Conservation (phyloP, 768 basidiomycete species). For the Termitomyces heimii region DNA sequence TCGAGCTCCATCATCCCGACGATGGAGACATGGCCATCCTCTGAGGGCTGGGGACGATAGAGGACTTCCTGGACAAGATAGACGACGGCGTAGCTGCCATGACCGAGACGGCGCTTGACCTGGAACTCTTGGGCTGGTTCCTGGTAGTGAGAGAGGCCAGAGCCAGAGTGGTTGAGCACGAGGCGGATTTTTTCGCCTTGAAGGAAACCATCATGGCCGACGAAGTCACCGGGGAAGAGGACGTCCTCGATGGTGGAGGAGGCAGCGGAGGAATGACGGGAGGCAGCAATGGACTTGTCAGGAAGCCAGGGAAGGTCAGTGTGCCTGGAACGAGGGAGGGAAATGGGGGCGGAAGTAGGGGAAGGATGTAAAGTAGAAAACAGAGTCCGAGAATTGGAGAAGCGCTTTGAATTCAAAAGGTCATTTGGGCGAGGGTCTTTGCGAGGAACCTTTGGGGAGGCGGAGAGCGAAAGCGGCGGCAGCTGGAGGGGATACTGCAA, state of each 20-base stretch:
- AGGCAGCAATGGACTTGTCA: slow-evolving; percentile 21
- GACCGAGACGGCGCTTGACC: slow-evolving; percentile 81
- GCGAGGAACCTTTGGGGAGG: slow-evolving; percentile 25
- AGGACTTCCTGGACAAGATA: slow-evolving; percentile 82
- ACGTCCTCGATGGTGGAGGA: slow-evolving; percentile 53
- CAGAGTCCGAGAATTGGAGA: slow-evolving; percentile 28
- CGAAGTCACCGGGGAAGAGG: slow-evolving; percentile 64
- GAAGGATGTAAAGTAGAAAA: slow-evolving; percentile 19
- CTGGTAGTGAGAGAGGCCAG: slow-evolving; percentile 25
- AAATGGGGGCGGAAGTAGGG: slow-evolving; percentile 23
- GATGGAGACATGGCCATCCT: slow-evolving; percentile 52
- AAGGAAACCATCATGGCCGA: slow-evolving; percentile 61
- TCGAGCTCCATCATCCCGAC: slow-evolving; percentile 53
- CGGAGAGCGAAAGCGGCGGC: slow-evolving; percentile 32
- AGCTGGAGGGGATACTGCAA: slow-evolving; percentile 51
- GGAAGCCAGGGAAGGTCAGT: slow-evolving; percentile 23
- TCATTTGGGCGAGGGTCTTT: slow-evolving; percentile 39
- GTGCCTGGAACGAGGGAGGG: slow-evolving; percentile 27
- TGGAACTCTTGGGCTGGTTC: slow-evolving; percentile 66
- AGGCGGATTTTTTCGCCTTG: slow-evolving; percentile 63
- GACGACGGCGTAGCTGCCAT: slow-evolving; percentile 90
- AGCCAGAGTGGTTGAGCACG: slow-evolving; percentile 34
- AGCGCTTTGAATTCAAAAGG: slow-evolving; percentile 29
- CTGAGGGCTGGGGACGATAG: slow-evolving; percentile 39
- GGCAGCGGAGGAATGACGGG: slow-evolving; percentile 24